Base-by-base conservation (phyloP, 129 eudicot species). In the Logfia minima region DNA sequence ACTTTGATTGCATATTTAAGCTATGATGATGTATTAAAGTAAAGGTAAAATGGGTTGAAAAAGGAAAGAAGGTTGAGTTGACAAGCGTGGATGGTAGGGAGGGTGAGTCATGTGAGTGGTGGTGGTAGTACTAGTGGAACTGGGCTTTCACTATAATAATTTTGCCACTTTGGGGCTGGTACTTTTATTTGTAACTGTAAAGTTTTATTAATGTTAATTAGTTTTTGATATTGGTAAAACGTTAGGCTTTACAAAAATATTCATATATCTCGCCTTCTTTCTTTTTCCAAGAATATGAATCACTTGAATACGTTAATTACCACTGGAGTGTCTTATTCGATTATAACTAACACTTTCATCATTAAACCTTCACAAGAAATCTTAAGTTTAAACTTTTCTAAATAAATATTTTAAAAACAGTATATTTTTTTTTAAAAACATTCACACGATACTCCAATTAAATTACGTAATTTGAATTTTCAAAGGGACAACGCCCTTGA, bases 71-170 rank as follows among this genome's bases (percentile, higher is more conserved):
- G 78, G 78, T 75, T 75, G 37, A 75, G 68, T 53, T 59, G 55
- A 37, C 69, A 74, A 74, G 78, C 59, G 8, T 74, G 69, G 78
- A 74, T 65, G 79, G 79, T 75, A 6, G 28, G 79, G 79, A 62
- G 71, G 79, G 61, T 75, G 71, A n/a, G 79, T 75, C 79, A 75
- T 64, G 79, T 45, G 79, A 75, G 72, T 75, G 21, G 79, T 65
- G 31, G 70, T 74, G 70, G 56, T 35, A 41, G 53, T 45, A 13
- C 4, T 45, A 48, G n/a, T 48, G 55, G 55, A 48, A 26, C 39
- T 43, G 56, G 32, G 37, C 39, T 74, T 60, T 74, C 22, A 52
- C 62, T 32, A 23, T 48, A 13, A 59, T 32, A 2, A 34, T 32
- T 72, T 37, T 73, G 77, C 16, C 29, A 73, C 45, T 73, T 19